Percentiles rank a stretch among this genome's conserved stretches.
phyloP scores from a whole-genome alignment of 1,139 yeast genomes.

The Kodamaea sp. region DNA sequence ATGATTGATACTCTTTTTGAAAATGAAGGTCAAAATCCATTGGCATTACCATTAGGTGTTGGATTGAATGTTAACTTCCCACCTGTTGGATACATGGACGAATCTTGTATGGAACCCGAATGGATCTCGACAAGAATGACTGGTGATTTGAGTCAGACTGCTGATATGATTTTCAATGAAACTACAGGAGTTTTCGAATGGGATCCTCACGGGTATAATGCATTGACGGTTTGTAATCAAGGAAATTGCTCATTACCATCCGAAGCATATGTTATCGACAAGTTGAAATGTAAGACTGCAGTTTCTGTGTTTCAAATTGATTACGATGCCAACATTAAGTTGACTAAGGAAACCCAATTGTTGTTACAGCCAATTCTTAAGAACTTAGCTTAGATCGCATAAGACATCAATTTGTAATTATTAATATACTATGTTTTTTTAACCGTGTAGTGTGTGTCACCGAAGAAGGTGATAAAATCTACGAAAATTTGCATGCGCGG shows the following conservation, averaged over 20 bases:
- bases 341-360: conserved; percentile 23
- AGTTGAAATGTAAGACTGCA: conserved; percentile 29
- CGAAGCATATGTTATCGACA: conserved; percentile 24
- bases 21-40: conserved; percentile 25
- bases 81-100: conserved; percentile 32
- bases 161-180: conserved; percentile 29
- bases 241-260: conserved; percentile 39
- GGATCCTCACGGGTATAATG: conserved; percentile 12
- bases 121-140: conserved; percentile 39
- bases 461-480: no score
- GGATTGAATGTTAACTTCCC: conserved; percentile 51
- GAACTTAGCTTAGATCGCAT: conserved; percentile 2
- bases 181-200: conserved; percentile 25
- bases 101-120: conserved; percentile 34
- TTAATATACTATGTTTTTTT: no score
- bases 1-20: conserved; percentile 37
- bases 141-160: conserved; percentile 32
- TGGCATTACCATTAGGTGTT: conserved; percentile 40
- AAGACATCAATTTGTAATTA: no score
- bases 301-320: conserved; percentile 41
- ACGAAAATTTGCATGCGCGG: no score
- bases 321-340: conserved; percentile 35
- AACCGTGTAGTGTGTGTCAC: no score
- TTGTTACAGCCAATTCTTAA: conserved; percentile 23
- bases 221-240: conserved; percentile 25